Evolutionary conservation across 148 eudicot species (phyloP).

Genomic region (Suaeda aralocaspica): DNA sequence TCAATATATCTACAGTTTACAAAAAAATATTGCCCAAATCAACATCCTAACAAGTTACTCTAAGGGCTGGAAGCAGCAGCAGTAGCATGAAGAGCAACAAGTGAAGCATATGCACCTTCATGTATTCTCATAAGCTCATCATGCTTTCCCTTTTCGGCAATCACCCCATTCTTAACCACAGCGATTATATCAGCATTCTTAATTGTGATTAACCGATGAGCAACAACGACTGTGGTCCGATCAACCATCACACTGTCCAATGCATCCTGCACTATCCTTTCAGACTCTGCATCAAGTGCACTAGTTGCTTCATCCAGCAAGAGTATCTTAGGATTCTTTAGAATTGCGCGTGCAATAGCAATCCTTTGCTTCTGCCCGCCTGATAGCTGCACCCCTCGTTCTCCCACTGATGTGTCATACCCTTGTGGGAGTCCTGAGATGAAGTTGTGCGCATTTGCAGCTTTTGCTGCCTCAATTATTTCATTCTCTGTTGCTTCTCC

Average conservation of each 20-base stretch:
- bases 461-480: conserved; percentile 57
- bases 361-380: conserved; percentile 89
- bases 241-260: conserved; percentile 62
- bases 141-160: conserved; percentile 75
- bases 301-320: conserved; percentile 87
- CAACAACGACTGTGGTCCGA: conserved; percentile 75
- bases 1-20: neutral
- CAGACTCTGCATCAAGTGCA: conserved; percentile 77
- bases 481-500: conserved; percentile 47
- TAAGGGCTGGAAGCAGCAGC: conserved; percentile 9
- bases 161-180: conserved; percentile 61
- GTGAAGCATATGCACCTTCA: conserved; percentile 66
- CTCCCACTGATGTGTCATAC: conserved; percentile 70
- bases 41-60: neutral
- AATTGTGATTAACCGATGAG: conserved; percentile 60
- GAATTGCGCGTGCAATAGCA: conserved; percentile 70
- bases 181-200: conserved; percentile 66
- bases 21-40: neutral
- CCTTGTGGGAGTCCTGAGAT: conserved; percentile 66
- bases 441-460: conserved; percentile 75
- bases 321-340: conserved; percentile 64
- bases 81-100: conserved; percentile 56
- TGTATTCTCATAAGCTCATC: conserved; percentile 51
- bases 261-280: conserved; percentile 75
- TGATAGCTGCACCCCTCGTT: conserved; percentile 70